Evolutionary conservation across 768 basidiomycete genomes (phyloP).

Genomic region (Lactarius sp.): DNA sequence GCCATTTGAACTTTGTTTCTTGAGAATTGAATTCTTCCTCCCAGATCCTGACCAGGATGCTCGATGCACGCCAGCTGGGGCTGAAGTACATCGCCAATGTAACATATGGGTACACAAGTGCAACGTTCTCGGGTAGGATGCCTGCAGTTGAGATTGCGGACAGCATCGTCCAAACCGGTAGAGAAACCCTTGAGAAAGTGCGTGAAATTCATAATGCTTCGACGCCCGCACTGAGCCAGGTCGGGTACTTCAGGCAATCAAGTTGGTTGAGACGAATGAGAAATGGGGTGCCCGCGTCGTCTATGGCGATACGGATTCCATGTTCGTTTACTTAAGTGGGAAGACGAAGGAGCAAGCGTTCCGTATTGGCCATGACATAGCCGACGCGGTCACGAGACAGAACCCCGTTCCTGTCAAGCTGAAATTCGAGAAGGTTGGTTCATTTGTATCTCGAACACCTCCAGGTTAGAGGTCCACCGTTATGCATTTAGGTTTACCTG

Average conservation of each 20-base stretch:
- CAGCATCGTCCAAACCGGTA: conserved; percentile 93
- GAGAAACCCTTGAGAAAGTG: conserved; percentile 94
- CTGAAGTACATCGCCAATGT: conserved; percentile 93
- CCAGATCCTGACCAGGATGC: conserved; percentile 66
- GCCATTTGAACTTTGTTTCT: conserved; percentile 13
- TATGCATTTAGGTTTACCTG: conserved; percentile 74
- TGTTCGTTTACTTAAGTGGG: conserved; percentile 89
- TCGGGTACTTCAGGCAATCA: conserved; percentile 59
- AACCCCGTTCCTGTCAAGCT: conserved; percentile 92
- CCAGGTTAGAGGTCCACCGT: neutral
- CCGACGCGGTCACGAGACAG: conserved; percentile 75
- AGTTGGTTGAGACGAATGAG: conserved; percentile 62
- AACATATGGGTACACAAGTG: conserved; percentile 94
- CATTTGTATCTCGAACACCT: conserved; percentile 3
- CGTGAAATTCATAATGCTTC: conserved; percentile 8
- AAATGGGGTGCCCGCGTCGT: conserved; percentile 90
- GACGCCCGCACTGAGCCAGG: neutral
- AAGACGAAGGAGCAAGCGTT: conserved; percentile 93
- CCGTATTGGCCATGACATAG: conserved; percentile 87
- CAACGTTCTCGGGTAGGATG: conserved; percentile 95
- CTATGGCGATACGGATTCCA: conserved; percentile 96
- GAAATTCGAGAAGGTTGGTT: conserved; percentile 90
- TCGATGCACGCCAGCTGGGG: conserved; percentile 89
- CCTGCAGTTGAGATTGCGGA: conserved; percentile 98
- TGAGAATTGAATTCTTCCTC: neutral